Base-by-base conservation (phyloP, 768 basidiomycete species). In the Boletus tomentosulus region DNA sequence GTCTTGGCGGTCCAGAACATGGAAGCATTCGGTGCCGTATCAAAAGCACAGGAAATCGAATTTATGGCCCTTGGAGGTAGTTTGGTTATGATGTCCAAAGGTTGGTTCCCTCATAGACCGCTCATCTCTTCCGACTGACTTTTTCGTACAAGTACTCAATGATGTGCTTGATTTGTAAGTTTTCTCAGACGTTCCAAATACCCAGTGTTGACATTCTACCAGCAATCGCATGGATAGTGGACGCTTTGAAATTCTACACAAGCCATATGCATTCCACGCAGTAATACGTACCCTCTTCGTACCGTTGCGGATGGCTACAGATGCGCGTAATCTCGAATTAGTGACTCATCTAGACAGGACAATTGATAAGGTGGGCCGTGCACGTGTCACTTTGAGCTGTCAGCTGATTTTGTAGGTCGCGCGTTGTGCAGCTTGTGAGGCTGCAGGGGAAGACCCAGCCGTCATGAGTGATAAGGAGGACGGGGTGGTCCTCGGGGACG, bases 1-100 rank as follows among this genome's bases (percentile, higher is more conserved):
- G 73, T 94, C 13, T 75, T 96, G 46, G 92, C 94, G 1, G 87
- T 95, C 16, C 94, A 97, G 72, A 96, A 98, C 64, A 85, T 96
- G 80, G 86, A 89, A 56, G 91, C 89, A 1, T 83, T 83, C 1
- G 83, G 86, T 8, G 79, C 81, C 1, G 80, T 96, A 43, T 78
- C 80, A 2, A 84, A 81, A 58, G 82, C 86, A 35, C 87, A 93
- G 63, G 85, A 88, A 57, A 84, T 95, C 53, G 93, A 97, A 74
- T 93, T 94, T 64, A 85, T 84, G 62, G 94, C 90, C 6, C 77
- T 94, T 16, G 83, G 84, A 61, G 88, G 88, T 2, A 88, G 86
- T 62, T 71, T 94, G 47, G 85, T 82, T 53, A 90, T 91, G 86
- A 94, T 94, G 93, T 84, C 85, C 35, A 89, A 91, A 77, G 87